Percentiles rank a stretch among this genome's conserved stretches.
These are phyloP conservation scores for Iris macrosiphon DNA, from an alignment of 106 monocot species.

Conservation along the genomic window DNA sequence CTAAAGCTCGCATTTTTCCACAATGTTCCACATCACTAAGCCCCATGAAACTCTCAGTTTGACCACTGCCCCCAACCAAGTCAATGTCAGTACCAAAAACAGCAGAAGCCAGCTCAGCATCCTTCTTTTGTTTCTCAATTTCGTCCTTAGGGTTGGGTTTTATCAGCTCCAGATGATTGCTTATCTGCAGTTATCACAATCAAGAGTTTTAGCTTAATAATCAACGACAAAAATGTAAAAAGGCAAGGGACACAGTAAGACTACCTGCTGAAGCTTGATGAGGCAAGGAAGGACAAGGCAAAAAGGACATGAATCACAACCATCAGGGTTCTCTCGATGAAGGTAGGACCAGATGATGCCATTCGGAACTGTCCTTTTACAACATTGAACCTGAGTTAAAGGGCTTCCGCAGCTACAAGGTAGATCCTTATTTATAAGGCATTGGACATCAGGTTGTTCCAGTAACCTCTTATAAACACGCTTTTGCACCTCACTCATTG, in stretches of 20 bases:
- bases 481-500: conserved; percentile 93
- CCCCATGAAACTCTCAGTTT: conserved; percentile 90
- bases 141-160: conserved; percentile 96
- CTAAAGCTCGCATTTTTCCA: conserved; percentile 92
- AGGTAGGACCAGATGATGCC: conserved; percentile 97
- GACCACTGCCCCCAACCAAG: conserved; percentile 70
- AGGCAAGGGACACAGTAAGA: background rate
- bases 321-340: conserved; percentile 82
- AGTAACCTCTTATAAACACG: conserved; percentile 92
- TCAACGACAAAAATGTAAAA: background rate
- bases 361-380: conserved; percentile 65
- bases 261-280: conserved; percentile 93
- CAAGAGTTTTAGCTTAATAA: too few relatives aligned
- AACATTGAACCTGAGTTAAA: conserved; percentile 82
- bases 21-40: conserved; percentile 93
- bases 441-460: conserved; percentile 85
- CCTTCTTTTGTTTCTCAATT: conserved; percentile 85
- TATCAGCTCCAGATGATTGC: conserved; percentile 96
- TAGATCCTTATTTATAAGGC: conserved; percentile 85
- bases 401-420: conserved; percentile 93
- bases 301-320: conserved; percentile 91
- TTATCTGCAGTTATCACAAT: conserved; percentile 42
- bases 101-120: conserved; percentile 81
- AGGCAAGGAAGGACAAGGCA: conserved; percentile 96
- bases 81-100: conserved; percentile 65